Percentiles rank a stretch among this genome's conserved stretches.
These are phyloP conservation scores for Pilaira anomala DNA, from an alignment of 192 early-diverging fungal genomes.

Conservation along the genomic window DNA sequence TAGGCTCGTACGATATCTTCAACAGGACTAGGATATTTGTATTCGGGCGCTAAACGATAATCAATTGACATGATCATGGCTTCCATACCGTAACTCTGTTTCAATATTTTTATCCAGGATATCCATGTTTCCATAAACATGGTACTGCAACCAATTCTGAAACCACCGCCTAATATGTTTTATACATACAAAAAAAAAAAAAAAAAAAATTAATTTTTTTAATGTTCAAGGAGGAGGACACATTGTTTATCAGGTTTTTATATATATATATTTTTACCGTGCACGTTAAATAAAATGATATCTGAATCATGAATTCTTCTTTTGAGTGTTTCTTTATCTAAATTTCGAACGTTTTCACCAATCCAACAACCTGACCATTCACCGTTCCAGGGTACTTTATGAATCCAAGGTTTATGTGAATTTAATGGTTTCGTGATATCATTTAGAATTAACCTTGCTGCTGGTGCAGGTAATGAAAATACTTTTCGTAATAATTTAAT, in stretches of 20 bases:
- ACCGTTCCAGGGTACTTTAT: slow-evolving; percentile 29
- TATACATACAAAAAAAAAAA: neutral
- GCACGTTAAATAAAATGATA: slow-evolving; percentile 34
- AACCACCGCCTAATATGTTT: slow-evolving; percentile 19
- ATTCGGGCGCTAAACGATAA: slow-evolving; percentile 36
- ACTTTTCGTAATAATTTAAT: slow-evolving; percentile 30
- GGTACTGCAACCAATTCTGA: slow-evolving; percentile 28
- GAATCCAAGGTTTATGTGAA: slow-evolving; percentile 31
- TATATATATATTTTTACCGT: slow-evolving; percentile 1
- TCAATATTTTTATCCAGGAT: slow-evolving; percentile 28
- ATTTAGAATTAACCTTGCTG: slow-evolving; percentile 32
- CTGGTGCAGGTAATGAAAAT: slow-evolving; percentile 33
- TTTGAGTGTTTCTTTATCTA: slow-evolving; percentile 18
- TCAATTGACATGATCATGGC: slow-evolving; percentile 35
- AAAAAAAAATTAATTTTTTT: neutral
- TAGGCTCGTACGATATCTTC: slow-evolving; percentile 37
- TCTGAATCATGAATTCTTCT: slow-evolving; percentile 25
- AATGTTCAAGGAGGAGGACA: neutral
- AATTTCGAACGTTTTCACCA: slow-evolving; percentile 28
- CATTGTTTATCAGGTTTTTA: too few species aligned
- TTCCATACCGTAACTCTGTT: slow-evolving; percentile 32
- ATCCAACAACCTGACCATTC: slow-evolving; percentile 40
- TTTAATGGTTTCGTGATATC: slow-evolving; percentile 33
- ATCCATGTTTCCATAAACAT: slow-evolving; percentile 37
- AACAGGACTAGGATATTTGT: slow-evolving; percentile 30